These are phyloP conservation scores for Ogataea pignaliae DNA, from an alignment of 805 yeast genomes.

Conservation along the genomic window DNA sequence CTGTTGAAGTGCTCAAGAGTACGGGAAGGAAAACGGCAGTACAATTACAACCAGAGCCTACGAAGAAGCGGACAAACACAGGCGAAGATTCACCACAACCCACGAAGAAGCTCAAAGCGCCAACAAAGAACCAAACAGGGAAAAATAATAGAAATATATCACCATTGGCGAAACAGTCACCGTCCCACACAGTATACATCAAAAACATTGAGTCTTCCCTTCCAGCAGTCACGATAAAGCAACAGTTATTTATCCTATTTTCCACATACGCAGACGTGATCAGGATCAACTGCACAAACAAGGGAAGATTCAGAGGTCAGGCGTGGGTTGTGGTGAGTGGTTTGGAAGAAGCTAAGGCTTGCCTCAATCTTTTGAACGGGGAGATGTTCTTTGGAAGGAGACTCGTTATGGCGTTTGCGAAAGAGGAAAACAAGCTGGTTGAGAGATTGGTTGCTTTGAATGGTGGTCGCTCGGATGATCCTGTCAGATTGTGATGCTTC, in stretches of 20 bases:
- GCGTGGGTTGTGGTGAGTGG: slow-evolving; percentile 57
- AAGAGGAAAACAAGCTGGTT: slow-evolving; percentile 26
- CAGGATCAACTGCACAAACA: slow-evolving; percentile 39
- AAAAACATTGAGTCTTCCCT: slow-evolving; percentile 58
- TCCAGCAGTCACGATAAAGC: slow-evolving; percentile 38
- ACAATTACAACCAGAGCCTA: too few species aligned
- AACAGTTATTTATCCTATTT: slow-evolving; percentile 54
- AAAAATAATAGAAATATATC: too few species aligned
- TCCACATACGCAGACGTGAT: slow-evolving; percentile 64
- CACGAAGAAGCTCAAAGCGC: too few species aligned
- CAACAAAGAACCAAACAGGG: too few species aligned
- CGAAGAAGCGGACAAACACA: too few species aligned
- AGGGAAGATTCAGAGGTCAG: slow-evolving; percentile 54
- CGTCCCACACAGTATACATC: slow-evolving; percentile 47
- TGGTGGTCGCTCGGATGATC: neutral
- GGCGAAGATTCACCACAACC: too few species aligned
- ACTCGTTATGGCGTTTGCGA: slow-evolving; percentile 41
- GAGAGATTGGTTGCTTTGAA: slow-evolving; percentile 9
- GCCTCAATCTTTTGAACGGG: slow-evolving; percentile 43
- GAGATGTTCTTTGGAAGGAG: slow-evolving; percentile 50
- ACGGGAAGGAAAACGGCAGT: too few species aligned
- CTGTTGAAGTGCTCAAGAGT: too few species aligned
- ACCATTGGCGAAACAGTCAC: neutral
- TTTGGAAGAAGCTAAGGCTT: slow-evolving; percentile 45
- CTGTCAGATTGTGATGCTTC: neutral